phyloP scores from a whole-genome alignment of 495 filamentous ascomycete genomes.

The Neurospora sp. region DNA sequence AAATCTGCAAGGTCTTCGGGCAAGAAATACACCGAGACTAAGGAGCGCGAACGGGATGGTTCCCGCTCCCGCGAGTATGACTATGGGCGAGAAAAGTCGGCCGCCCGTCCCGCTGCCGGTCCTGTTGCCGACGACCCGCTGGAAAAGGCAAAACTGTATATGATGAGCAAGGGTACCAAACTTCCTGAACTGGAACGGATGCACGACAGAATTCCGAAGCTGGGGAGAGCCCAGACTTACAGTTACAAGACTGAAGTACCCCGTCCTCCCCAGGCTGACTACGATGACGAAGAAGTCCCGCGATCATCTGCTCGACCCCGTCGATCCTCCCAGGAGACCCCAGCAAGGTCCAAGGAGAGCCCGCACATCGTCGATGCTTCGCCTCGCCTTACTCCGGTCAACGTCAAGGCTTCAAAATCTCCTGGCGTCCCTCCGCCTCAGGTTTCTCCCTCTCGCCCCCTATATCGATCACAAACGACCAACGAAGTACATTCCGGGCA shows the following conservation, averaged over 20 bases:
- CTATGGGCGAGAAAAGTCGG: conserved; percentile 19
- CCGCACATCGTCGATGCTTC: conserved; percentile 19
- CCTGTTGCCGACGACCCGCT: background rate
- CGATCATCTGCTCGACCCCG: conserved; percentile 23
- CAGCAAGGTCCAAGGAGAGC: conserved; percentile 21
- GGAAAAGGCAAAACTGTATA: background rate
- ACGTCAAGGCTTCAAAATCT: conserved; percentile 21
- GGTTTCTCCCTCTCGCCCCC: conserved; percentile 19
- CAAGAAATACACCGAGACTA: conserved; percentile 24
- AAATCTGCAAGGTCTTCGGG: conserved; percentile 27
- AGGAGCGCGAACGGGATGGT: conserved; percentile 22
- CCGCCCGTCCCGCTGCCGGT: conserved; percentile 11
- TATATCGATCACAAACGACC: conserved; percentile 14
- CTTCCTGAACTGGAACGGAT: background rate
- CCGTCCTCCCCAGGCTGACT: conserved; percentile 25
- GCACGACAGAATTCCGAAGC: background rate
- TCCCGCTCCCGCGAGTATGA: conserved; percentile 18
- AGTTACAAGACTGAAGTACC: conserved; percentile 22
- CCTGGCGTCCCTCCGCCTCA: background rate
- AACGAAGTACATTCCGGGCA: conserved; percentile 4
- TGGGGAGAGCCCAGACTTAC: background rate
- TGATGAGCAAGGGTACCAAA: background rate
- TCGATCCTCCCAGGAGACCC: conserved; percentile 31
- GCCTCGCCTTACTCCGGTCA: conserved; percentile 11
- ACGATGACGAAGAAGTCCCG: conserved; percentile 15